Conservation (phyloP, 169 alveolate genomes). For the Plasmodium vivax region DNA sequence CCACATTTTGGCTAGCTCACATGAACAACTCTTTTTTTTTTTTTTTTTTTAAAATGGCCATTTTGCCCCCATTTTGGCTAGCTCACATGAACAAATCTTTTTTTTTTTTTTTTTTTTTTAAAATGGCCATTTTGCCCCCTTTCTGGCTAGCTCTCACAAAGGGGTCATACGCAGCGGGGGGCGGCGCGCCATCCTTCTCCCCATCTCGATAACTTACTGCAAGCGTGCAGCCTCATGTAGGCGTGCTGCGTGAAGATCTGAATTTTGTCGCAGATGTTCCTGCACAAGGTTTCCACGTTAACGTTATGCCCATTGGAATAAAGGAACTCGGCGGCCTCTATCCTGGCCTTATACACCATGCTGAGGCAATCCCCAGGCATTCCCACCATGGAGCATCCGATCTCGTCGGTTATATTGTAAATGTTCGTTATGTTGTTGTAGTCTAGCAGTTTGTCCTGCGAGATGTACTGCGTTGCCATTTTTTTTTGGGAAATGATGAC, state of each 20-base stretch:
- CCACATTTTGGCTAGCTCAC: not conserved
- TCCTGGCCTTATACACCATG: constrained; percentile 90
- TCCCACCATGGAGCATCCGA: constrained; percentile 86
- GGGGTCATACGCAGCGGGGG: not conserved
- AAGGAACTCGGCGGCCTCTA: constrained; percentile 91
- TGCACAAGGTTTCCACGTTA: constrained; percentile 93
- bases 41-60: constrained; percentile 13
- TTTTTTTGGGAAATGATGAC: constrained; percentile 95
- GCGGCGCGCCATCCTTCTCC: not conserved
- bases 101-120: constrained; percentile 17
- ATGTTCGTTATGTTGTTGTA: constrained; percentile 83
- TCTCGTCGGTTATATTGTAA: constrained; percentile 85
- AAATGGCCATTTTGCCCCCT: not conserved
- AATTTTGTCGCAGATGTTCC: constrained; percentile 92
- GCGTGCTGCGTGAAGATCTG: constrained; percentile 97
- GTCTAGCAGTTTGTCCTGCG: constrained; percentile 87
- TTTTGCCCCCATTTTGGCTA: not conserved
- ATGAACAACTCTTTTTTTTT: not conserved
- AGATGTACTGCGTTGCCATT: constrained; percentile 90
- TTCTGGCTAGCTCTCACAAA: not conserved
- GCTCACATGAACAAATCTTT: not conserved
- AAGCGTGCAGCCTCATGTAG: constrained; percentile 94
- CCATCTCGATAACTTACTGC: constrained; percentile 83
- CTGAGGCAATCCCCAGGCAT: constrained; percentile 92
- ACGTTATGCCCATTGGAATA: constrained; percentile 93